Base-by-base conservation (phyloP, 176 grass and related monocot genomes). In the Hsuehochloa calcarea region DNA sequence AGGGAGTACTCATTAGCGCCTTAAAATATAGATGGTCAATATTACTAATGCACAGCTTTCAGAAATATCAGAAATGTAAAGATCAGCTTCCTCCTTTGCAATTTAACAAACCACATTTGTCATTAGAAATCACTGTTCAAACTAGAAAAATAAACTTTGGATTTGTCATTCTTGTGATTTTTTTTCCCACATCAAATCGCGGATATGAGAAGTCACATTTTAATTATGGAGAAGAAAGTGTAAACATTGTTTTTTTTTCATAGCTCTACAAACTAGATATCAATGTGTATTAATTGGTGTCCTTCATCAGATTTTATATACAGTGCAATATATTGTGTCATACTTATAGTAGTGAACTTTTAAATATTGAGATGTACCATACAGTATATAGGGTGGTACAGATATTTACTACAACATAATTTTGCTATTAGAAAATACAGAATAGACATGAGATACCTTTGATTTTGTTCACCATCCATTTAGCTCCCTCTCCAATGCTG, bases 381-480 rank as follows among this genome's bases (percentile, higher is more conserved):
- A 58, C 31, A 68, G 40, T 41, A 51, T 70, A 81, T n/a, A 14
- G 2, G 13, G 72, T 25, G 6, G 4, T 77, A 41, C 0, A 41
- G 12, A 20, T 75, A 75, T 60, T 81, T 89, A 9, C 52, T 62
- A 70, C 12, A 79, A 26, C 38, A 80, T 3, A 50, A 6, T 54
- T 85, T 82, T 81, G 22, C 13, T 50, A 75, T 76, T 31, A 39
- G 39, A 73, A 88, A 39, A 34, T 60, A 86, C 69, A 73, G 72
- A 75, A 73, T 16, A 4, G 25, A 56, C 6, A 63, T 19, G 45
- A 6, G 61, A 47, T 82, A 96, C 96, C 96, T 99, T 99, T 99
- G 70, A 99, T 84, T 77, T 99, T 99, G 74, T 99, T 99, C 59
- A 99, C 91, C 85, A 99, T 82, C 96, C 96, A 99, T 96, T 99